A percentile compares a stretch with the other conserved stretches of the same genome.
phyloP scores from a whole-genome alignment of 495 filamentous ascomycete genomes.

The Lasiosphaeria miniovina region DNA sequence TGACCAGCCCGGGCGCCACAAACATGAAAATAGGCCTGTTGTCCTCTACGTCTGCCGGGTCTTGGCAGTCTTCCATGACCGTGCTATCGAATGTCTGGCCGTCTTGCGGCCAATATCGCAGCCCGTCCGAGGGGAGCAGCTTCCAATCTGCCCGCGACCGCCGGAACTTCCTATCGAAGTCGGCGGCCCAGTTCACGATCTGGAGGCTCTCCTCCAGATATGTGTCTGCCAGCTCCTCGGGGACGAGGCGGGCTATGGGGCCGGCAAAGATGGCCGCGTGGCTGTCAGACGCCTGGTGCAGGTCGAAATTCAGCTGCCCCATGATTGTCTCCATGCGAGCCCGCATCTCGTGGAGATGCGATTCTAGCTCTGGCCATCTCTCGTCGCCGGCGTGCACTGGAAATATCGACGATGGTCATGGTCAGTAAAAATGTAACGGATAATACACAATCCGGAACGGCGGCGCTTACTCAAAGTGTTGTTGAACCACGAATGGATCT shows the following conservation, averaged over 20 bases:
- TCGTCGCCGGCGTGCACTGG: background rate
- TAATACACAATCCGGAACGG: too few species aligned
- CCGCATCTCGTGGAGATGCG: background rate
- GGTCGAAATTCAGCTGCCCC: background rate
- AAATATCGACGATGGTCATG: background rate
- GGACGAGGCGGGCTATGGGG: background rate
- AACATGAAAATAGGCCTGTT: background rate
- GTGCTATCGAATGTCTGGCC: background rate
- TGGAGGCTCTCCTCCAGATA: background rate
- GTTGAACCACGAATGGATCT: too few species aligned
- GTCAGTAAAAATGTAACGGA: too few species aligned
- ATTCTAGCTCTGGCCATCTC: background rate
- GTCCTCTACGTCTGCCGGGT: background rate
- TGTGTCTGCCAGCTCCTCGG: background rate
- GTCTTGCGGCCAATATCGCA: too few species aligned
- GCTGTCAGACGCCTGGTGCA: background rate
- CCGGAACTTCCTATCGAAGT: too few species aligned
- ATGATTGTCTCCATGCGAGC: background rate
- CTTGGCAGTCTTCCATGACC: background rate
- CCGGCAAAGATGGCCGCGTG: background rate
- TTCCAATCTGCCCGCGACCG: too few species aligned
- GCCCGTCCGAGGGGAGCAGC: too few species aligned
- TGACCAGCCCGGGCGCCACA: background rate
- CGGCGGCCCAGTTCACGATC: too few species aligned
- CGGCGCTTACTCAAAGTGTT: too few species aligned